Evolutionary conservation across 2,329 filamentous ascomycete genomes (phyloP), one percentile per base, ranked within the genome.

Genomic region (Hypoxylon sp.): DNA sequence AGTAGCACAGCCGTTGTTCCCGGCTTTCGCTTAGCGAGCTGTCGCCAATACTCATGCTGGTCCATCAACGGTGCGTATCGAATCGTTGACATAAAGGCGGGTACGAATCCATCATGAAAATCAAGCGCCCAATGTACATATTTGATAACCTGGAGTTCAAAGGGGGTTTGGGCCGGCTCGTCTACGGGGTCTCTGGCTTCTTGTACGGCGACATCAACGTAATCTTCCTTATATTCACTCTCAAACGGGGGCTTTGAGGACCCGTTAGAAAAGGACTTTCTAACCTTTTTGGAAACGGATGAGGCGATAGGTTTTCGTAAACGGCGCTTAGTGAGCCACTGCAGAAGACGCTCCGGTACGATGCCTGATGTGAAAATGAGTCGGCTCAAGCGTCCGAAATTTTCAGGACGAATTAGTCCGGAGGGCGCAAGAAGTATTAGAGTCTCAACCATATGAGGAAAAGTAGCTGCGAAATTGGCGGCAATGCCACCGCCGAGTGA

Each of bases 401-500:
- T 84, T 63, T 83, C 79, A 0, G 83, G 79, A 45, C 86, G 82
- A 70, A 97, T 87, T 48, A 97, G 83, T 0, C 94, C 94, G 0
- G 90, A 85, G 0, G 94, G 93, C 0, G 93, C 93, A 45, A 98
- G 85, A 5, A 97, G 86, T 10, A 96, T 84, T 21, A 98, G 83
- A 9, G 86, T 87, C 11, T 86, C 84, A 13, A 97, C 84, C 61
- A 95, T 82, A 51, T 87, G 77, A 0, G 93, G 91, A 75, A 94
- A 94, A 63, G 89, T 86, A 9, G 87, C 87, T 5, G 92, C 88
- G 76, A 97, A 95, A 66, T 90, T 87, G 5, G 90, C 88, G 3
- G 90, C 89, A 60, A 97, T 90, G 57, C 91, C 92, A 50, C 93
- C 93, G 63, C 93, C 93, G 0, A 97, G 85, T 0, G 91, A 94